phyloP scores from a whole-genome alignment of 257 asterid genomes.

The Orobanche coerulescens region DNA sequence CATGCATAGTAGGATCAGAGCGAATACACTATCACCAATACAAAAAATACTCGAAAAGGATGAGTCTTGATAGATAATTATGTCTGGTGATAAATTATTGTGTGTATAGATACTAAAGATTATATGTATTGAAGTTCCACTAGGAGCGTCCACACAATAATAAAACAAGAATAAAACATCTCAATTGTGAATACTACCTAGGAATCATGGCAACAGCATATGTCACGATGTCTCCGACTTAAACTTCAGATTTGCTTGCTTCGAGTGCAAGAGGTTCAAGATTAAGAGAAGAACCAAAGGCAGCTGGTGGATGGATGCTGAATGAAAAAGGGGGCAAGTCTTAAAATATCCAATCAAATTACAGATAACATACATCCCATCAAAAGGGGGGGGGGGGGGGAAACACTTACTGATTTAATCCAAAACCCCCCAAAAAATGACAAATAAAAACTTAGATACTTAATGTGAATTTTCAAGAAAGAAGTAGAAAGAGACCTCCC shows the following conservation, averaged over 20 bases:
- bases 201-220: constrained; percentile 34
- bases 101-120: not conserved
- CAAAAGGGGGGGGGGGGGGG: not conserved
- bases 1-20: constrained; percentile 1
- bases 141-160: constrained; percentile 9
- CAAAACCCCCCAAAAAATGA: not conserved
- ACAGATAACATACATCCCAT: not conserved
- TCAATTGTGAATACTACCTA: constrained; percentile 44
- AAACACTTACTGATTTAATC: not conserved
- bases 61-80: not conserved
- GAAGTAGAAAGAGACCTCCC: constrained; percentile 33
- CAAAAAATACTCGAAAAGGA: constrained; percentile 1
- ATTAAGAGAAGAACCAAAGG: constrained; percentile 97
- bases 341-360: constrained; percentile 19
- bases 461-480: not conserved
- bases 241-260: constrained; percentile 50
- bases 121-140: not conserved
- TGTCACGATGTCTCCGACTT: constrained; percentile 43
- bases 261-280: constrained; percentile 93
- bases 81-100: not conserved
- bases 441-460: constrained; percentile 7
- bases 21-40: not conserved
- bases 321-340: constrained; percentile 20
- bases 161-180: constrained; percentile 18
- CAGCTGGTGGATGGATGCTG: constrained; percentile 97